phyloP scores from a whole-genome alignment of 768 basidiomycete species.

The Macrolepiota fuliginosa region DNA sequence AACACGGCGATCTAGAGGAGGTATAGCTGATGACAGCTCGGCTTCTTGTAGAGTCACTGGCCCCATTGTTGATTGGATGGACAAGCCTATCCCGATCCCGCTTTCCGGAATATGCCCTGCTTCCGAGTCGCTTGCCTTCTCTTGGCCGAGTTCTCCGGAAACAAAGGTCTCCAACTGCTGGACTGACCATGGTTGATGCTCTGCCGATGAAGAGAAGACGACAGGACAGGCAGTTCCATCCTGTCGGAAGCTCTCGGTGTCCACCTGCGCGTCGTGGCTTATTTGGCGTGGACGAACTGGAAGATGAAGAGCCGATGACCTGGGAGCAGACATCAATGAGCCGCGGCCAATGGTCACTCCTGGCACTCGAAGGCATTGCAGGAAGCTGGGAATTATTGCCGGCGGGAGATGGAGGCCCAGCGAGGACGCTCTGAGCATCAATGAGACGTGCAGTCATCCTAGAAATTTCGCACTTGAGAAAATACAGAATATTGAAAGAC shows the following conservation, averaged over 20 bases:
- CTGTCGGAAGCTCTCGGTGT: constrained; percentile 2
- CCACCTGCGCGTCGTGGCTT: neutral
- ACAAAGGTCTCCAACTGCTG: neutral
- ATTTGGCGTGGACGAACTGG: neutral
- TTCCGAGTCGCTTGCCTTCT: neutral
- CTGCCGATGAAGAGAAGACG: neutral
- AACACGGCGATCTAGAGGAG: neutral
- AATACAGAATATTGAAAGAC: neutral
- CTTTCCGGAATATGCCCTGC: neutral
- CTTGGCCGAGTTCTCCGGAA: neutral
- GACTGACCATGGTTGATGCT: neutral
- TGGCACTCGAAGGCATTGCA: constrained; percentile 20
- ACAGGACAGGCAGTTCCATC: neutral
- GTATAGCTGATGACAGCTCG: neutral
- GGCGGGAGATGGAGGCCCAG: constrained; percentile 53
- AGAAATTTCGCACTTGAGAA: neutral
- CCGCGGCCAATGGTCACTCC: neutral
- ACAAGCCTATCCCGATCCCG: neutral
- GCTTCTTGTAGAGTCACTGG: neutral
- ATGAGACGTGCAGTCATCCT: constrained; percentile 76
- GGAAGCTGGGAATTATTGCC: constrained; percentile 30
- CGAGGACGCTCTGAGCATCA: constrained; percentile 85
- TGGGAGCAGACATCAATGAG: neutral
- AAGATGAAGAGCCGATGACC: neutral
- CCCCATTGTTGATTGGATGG: neutral